Evolutionary conservation across 2,329 filamentous ascomycete genomes (phyloP).

Genomic region (Ceratocystis smalleyi): DNA sequence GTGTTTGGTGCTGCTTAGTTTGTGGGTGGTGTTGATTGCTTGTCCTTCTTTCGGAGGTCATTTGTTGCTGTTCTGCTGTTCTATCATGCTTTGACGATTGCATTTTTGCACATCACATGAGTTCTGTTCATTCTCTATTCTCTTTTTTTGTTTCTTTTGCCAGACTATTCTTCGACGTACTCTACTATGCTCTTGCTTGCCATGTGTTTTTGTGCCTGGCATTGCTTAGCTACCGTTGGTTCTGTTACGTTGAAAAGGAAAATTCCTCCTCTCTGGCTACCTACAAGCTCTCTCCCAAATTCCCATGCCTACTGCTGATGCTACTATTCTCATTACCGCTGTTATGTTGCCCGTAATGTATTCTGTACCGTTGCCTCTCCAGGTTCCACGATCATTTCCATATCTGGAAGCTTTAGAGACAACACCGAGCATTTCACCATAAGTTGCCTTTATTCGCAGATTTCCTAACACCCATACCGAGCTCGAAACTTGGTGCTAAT

Average conservation of each 20-base stretch:
- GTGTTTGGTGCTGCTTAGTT: slow-evolving; percentile 3
- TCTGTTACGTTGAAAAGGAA: background rate
- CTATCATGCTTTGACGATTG: background rate
- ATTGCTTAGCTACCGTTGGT: background rate
- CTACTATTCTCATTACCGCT: background rate
- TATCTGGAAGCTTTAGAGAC: background rate
- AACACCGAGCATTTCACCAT: background rate
- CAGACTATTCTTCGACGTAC: background rate
- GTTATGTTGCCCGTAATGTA: background rate
- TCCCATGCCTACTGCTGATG: slow-evolving; percentile 3
- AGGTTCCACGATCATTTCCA: background rate
- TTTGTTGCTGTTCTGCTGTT: background rate
- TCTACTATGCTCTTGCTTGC: background rate
- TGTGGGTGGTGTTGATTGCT: background rate
- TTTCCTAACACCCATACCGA: background rate
- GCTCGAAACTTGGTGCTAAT: background rate
- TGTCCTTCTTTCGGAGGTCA: background rate
- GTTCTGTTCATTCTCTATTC: background rate
- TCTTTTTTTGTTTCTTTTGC: background rate
- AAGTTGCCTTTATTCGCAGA: background rate
- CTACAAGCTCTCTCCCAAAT: slow-evolving; percentile 1
- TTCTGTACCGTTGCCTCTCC: background rate
- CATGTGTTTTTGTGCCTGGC: background rate
- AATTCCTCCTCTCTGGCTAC: background rate
- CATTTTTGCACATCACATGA: slow-evolving; percentile 1